Percentiles rank a stretch among this genome's conserved stretches.
Evolutionary conservation across 495 filamentous ascomycete species (phyloP).

Genomic region (Penicillium turbatum): DNA sequence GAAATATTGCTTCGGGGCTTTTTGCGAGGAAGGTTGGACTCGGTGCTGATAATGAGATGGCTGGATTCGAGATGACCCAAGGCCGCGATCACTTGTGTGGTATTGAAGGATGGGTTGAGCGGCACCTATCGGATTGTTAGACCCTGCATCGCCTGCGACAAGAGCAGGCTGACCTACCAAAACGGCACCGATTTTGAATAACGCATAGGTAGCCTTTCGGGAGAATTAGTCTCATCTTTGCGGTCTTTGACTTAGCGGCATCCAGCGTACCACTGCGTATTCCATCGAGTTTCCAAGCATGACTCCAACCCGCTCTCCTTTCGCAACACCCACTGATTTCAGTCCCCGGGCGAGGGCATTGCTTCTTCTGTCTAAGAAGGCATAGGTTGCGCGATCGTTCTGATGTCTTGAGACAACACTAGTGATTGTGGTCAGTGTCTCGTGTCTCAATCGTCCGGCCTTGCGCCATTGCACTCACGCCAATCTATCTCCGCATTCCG

Average conservation of each 20-base stretch:
- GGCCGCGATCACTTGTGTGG: slow-evolving; percentile 70
- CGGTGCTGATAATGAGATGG: slow-evolving; percentile 76
- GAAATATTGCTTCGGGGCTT: slow-evolving; percentile 69
- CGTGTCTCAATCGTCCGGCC: background rate
- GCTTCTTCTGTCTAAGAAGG: slow-evolving; percentile 67
- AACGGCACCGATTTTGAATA: slow-evolving; percentile 90
- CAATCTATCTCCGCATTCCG: slow-evolving; percentile 65
- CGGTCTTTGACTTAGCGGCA: background rate
- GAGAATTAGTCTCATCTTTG: background rate
- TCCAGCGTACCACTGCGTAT: slow-evolving; percentile 59
- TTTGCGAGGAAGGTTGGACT: slow-evolving; percentile 83
- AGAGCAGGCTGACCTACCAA: slow-evolving; percentile 48
- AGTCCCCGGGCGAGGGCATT: slow-evolving; percentile 74
- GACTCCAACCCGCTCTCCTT: slow-evolving; percentile 82
- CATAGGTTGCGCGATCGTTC: slow-evolving; percentile 63
- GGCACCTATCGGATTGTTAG: slow-evolving; percentile 53
- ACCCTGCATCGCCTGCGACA: background rate
- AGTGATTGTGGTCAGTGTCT: background rate
- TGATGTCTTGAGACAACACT: slow-evolving; percentile 67
- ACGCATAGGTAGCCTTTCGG: slow-evolving; percentile 65
- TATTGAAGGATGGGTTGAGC: slow-evolving; percentile 88
- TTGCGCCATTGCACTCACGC: slow-evolving; percentile 48
- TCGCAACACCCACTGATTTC: slow-evolving; percentile 67
- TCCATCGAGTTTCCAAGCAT: slow-evolving; percentile 82
- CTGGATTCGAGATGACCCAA: slow-evolving; percentile 69